These are phyloP conservation scores for Acephala macrosclerotiorum DNA, from an alignment of 2,329 filamentous ascomycete species.

Conservation along the genomic window DNA sequence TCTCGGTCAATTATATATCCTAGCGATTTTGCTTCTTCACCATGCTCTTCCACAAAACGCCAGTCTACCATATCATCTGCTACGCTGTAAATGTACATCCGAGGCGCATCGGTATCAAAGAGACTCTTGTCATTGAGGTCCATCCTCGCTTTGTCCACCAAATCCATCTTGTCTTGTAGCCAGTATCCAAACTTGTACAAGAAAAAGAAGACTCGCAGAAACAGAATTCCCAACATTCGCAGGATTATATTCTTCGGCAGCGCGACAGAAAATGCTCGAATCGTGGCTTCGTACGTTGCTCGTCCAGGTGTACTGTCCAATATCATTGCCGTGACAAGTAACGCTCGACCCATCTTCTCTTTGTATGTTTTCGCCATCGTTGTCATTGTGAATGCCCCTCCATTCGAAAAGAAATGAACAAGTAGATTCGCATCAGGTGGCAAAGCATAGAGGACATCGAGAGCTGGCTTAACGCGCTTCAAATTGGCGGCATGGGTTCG, in stretches of 20 bases:
- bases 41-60: constrained; percentile 40
- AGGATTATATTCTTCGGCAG: constrained; percentile 38
- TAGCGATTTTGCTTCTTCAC: constrained; percentile 31
- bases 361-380: constrained; percentile 49
- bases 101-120: constrained; percentile 27
- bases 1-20: constrained; percentile 33
- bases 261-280: constrained; percentile 35
- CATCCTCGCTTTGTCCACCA: constrained; percentile 26
- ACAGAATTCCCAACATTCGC: constrained; percentile 16
- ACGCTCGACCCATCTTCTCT: constrained; percentile 41
- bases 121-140: constrained; percentile 35
- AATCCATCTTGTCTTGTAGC: constrained; percentile 23
- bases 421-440: constrained; percentile 40
- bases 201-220: constrained; percentile 25
- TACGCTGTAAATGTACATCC: constrained; percentile 41
- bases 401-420: constrained; percentile 59
- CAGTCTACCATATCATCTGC: constrained; percentile 38
- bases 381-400: constrained; percentile 50
- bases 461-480: constrained; percentile 49
- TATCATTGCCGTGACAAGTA: constrained; percentile 50
- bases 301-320: constrained; percentile 55
- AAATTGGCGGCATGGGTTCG: constrained; percentile 45
- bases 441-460: constrained; percentile 44
- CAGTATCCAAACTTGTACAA: constrained; percentile 16
- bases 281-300: constrained; percentile 27